These are phyloP conservation scores for Bonia amplexicaulis DNA, from an alignment of 176 grass and related monocot species.

Conservation along the genomic window DNA sequence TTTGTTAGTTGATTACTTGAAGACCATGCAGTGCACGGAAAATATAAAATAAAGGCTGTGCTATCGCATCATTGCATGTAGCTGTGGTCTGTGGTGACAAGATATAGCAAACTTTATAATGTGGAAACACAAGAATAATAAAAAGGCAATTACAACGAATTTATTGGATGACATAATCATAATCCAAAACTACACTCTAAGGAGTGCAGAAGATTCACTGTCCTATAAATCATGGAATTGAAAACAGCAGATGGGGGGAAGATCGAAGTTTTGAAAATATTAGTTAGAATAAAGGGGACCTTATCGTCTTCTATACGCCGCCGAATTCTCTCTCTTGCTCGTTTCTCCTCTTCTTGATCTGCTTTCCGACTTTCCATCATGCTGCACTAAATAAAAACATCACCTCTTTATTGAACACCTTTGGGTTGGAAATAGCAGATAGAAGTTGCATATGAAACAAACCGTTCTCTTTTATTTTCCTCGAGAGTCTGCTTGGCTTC, in stretches of 20 bases:
- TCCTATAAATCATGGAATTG: neutral
- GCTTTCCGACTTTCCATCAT: slow-evolving; percentile 49
- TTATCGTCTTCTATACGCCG: slow-evolving; percentile 73
- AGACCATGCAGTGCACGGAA: neutral
- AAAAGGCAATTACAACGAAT: neutral
- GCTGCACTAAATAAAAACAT: slow-evolving; percentile 46
- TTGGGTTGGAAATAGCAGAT: neutral
- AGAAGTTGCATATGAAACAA: slow-evolving; percentile 23
- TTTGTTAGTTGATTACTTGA: neutral
- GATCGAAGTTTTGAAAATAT: neutral
- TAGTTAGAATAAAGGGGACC: slow-evolving; percentile 31
- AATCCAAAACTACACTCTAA: neutral
- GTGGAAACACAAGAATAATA: neutral
- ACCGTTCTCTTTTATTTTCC: slow-evolving; percentile 84
- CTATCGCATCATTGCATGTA: neutral
- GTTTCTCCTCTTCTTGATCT: slow-evolving; percentile 86
- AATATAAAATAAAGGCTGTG: neutral
- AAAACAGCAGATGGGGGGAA: neutral
- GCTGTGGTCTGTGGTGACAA: neutral
- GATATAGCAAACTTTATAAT: neutral
- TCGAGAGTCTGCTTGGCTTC: slow-evolving; percentile 66
- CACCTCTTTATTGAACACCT: neutral
- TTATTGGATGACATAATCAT: neutral
- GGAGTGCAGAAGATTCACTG: neutral
- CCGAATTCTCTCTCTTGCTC: slow-evolving; percentile 64